Conservation (phyloP, 371 early-diverging fungal genomes). For the Cokeromyces recurvatus region DNA sequence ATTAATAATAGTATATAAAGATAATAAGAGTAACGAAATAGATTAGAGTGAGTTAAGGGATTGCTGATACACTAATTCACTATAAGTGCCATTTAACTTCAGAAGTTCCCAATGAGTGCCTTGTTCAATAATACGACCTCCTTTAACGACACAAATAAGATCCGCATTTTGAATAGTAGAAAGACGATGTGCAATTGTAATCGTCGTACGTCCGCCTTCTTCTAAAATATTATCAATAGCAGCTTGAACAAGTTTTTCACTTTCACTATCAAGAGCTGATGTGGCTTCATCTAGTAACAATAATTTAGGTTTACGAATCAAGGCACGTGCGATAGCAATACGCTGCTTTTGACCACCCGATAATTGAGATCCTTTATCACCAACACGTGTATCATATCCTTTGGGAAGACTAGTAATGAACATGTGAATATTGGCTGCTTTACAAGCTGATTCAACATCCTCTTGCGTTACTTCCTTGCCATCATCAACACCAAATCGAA, state of each 20-base stretch:
- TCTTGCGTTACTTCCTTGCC: slow-evolving; percentile 43
- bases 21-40: too few species aligned
- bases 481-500: slow-evolving; percentile 62
- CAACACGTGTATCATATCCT: slow-evolving; percentile 78
- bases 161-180: slow-evolving; percentile 78
- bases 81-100: slow-evolving; percentile 31
- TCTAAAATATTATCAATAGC: slow-evolving; percentile 75
- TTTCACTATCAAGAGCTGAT: slow-evolving; percentile 83
- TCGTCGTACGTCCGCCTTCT: slow-evolving; percentile 58
- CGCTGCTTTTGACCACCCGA: slow-evolving; percentile 75
- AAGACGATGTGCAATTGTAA: slow-evolving; percentile 70
- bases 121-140: slow-evolving; percentile 75
- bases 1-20: too few species aligned
- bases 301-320: slow-evolving; percentile 81
- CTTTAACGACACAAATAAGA: slow-evolving; percentile 67
- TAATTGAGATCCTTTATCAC: slow-evolving; percentile 68
- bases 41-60: slow-evolving; percentile 33
- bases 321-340: slow-evolving; percentile 65
- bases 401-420: slow-evolving; percentile 64
- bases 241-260: slow-evolving; percentile 84
- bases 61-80: slow-evolving; percentile 37
- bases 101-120: slow-evolving; percentile 80
- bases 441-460: slow-evolving; percentile 57
- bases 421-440: slow-evolving; percentile 73
- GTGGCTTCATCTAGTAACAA: slow-evolving; percentile 96